Percentiles rank a stretch among this genome's conserved stretches.
Conservation (phyloP, 495 filamentous ascomycete genomes). For the Penicillium pancosmium region DNA sequence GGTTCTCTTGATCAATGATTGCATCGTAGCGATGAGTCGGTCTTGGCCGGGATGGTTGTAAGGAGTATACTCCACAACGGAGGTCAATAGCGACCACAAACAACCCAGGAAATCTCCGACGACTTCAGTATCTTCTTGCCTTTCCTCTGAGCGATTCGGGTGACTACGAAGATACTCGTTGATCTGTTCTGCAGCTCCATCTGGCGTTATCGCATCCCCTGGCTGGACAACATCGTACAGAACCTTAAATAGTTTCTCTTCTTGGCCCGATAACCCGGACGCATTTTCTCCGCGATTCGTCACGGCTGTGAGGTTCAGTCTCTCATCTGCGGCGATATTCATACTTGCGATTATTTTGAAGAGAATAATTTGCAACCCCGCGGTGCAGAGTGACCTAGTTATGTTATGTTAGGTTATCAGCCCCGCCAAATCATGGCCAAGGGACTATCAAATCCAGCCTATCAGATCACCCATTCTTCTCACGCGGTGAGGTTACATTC, state of each 20-base stretch:
- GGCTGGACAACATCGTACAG: background rate
- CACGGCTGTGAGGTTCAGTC: background rate
- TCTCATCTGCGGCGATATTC: background rate
- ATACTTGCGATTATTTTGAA: background rate
- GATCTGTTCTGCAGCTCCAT: background rate
- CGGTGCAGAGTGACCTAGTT: background rate
- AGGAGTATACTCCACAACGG: background rate
- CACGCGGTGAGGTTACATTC: constrained; percentile 3
- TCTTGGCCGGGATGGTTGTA: background rate
- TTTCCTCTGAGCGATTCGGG: background rate
- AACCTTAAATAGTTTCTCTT: background rate
- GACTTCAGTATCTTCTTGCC: background rate
- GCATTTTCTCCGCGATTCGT: background rate
- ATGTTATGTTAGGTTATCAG: background rate
- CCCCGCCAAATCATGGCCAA: background rate
- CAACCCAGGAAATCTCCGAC: background rate
- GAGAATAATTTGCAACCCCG: background rate
- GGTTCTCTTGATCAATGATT: background rate
- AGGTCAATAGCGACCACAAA: background rate
- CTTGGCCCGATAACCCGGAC: background rate
- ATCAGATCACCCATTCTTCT: background rate
- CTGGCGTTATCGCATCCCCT: background rate
- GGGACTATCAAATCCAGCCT: background rate
- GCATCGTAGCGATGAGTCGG: background rate
- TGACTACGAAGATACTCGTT: background rate